Evolutionary conservation across 2,329 filamentous ascomycete species (phyloP).

Genomic region (Fusarium subglutinans): DNA sequence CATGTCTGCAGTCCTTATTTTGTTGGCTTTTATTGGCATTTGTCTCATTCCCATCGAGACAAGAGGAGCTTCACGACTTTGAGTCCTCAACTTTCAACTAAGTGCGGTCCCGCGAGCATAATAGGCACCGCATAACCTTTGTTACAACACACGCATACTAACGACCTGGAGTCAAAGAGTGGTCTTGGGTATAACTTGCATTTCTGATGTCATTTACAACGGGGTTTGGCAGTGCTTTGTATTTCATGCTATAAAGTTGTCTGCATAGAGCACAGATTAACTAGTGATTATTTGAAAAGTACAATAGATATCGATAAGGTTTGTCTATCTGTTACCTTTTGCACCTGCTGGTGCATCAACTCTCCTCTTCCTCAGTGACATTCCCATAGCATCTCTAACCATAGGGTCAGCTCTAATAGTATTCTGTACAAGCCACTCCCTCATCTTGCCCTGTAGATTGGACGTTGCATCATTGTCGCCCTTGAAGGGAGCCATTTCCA

Average conservation of each 20-base stretch:
- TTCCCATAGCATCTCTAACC: conserved; percentile 81
- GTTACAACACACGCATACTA: conserved; percentile 24
- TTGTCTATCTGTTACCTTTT: conserved; percentile 54
- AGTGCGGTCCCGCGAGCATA: background rate
- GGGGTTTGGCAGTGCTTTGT: conserved; percentile 8
- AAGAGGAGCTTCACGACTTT: conserved; percentile 66
- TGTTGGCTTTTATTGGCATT: conserved; percentile 68
- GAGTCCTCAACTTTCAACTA: conserved; percentile 3
- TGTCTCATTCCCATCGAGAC: conserved; percentile 71
- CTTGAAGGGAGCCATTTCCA: conserved; percentile 84
- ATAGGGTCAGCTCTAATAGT: conserved; percentile 82
- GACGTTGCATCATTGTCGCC: conserved; percentile 73
- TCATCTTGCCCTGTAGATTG: conserved; percentile 73
- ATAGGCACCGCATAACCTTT: background rate
- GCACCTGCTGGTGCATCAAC: conserved; percentile 71
- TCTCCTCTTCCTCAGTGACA: conserved; percentile 70
- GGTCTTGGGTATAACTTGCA: conserved; percentile 26
- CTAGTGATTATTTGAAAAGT: conserved; percentile 27
- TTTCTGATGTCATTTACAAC: conserved; percentile 17
- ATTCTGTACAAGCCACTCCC: conserved; percentile 89
- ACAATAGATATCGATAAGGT: conserved; percentile 11
- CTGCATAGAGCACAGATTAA: conserved; percentile 8
- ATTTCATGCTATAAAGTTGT: conserved; percentile 13
- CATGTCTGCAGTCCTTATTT: conserved; percentile 64
- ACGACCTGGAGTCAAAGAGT: conserved; percentile 36